Evolutionary conservation across 2,329 filamentous ascomycete genomes (phyloP).

Genomic region (Stachybotrys chartarum): DNA sequence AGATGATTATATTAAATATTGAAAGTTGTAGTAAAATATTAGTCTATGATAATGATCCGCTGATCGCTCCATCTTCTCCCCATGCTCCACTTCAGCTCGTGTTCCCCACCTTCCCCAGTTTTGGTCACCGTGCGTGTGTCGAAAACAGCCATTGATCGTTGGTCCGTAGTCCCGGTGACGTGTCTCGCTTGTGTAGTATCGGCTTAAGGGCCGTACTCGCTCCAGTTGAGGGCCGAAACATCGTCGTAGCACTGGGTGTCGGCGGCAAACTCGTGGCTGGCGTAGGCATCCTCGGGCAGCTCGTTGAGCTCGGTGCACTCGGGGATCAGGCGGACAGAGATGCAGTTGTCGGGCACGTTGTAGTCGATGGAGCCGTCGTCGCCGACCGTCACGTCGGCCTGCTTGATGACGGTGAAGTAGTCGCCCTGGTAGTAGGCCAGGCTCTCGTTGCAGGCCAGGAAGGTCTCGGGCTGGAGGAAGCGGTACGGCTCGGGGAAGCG

Average conservation of each 20-base stretch:
- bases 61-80: no score
- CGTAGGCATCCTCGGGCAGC: constrained; percentile 21
- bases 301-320: constrained; percentile 29
- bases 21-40: no score
- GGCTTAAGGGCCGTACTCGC: constrained; percentile 14
- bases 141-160: no score
- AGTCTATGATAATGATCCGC: no score
- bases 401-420: constrained; percentile 28
- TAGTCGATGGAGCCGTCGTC: constrained; percentile 8
- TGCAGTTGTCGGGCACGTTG: constrained; percentile 29
- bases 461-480: constrained; percentile 24
- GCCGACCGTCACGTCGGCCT: constrained; percentile 16
- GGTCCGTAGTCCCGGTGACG: no score
- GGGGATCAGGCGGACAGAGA: constrained; percentile 30
- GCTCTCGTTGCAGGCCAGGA: constrained; percentile 31
- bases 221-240: constrained; percentile 30
- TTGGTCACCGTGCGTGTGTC: no score
- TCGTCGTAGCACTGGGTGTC: constrained; percentile 29
- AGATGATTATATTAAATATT: no score
- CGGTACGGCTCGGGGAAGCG: constrained; percentile 21
- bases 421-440: constrained; percentile 29
- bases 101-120: neutral
- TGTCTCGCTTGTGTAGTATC: no score
- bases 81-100: no score
- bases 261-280: constrained; percentile 30